Evolutionary conservation across 1,284 basidiomycete species (phyloP).

Genomic region (Cutaneotrichosporon sp.): DNA sequence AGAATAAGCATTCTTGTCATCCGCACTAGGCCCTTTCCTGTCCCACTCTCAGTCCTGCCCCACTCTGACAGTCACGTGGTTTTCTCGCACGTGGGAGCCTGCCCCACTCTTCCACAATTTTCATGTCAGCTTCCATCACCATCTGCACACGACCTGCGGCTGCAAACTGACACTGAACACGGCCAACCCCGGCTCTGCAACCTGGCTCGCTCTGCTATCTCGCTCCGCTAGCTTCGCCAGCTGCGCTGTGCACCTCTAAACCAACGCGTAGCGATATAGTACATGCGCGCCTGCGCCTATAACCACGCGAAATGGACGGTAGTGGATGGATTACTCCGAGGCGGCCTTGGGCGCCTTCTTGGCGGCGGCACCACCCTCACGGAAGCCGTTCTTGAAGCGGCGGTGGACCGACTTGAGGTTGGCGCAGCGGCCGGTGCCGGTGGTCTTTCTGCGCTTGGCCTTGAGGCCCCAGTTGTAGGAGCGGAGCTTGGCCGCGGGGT

Average conservation of each 20-base stretch:
- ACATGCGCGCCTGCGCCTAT: slow-evolving; percentile 6
- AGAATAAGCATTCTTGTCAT: too few species aligned
- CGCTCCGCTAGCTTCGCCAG: too few species aligned
- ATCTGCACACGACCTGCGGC: too few species aligned
- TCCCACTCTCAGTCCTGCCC: too few species aligned
- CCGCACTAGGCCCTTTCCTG: too few species aligned
- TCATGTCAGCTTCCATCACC: too few species aligned
- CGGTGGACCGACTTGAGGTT: slow-evolving; percentile 89
- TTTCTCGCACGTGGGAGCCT: too few species aligned
- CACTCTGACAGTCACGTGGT: too few species aligned
- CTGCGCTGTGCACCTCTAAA: slow-evolving; percentile 7
- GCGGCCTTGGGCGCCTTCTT: not conserved
- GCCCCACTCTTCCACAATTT: too few species aligned
- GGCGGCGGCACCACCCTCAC: slow-evolving; percentile 69
- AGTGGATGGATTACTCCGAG: not conserved
- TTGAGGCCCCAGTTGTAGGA: slow-evolving; percentile 98
- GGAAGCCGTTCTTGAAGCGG: slow-evolving; percentile 93
- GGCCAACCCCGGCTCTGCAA: too few species aligned
- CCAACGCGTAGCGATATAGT: slow-evolving; percentile 11
- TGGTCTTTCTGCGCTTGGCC: slow-evolving; percentile 99
- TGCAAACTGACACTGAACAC: too few species aligned
- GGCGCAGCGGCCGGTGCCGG: slow-evolving; percentile 91
- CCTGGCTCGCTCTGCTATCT: too few species aligned
- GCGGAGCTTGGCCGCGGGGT: slow-evolving; percentile 91
- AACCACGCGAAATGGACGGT: slow-evolving; percentile 2